Base-by-base conservation (phyloP, 768 basidiomycete genomes). In the Termitomyces sp. region DNA sequence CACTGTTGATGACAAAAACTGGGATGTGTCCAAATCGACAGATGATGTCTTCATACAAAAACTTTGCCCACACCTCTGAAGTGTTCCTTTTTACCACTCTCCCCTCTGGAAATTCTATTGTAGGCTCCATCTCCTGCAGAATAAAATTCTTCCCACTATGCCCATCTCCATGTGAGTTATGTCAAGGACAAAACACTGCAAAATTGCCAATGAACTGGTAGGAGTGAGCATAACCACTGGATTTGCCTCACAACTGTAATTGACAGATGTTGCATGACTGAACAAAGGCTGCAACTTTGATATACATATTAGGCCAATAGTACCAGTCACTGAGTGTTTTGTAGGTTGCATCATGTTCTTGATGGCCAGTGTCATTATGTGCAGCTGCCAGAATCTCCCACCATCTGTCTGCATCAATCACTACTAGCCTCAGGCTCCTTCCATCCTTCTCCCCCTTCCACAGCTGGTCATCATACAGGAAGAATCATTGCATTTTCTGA, bases 281-380 rank as follows among this genome's bases (percentile, higher is more conserved):
- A 0, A 75, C 62, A 38, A 69, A 73, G 48, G 64, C 72, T 1
- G 61, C 43, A 6, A 73, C 48, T 10, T 71, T 59, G 14, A 65
- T 57, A 38, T 66, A 63, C 68, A 74, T 68, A 51, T 70, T 66
- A 0, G 71, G 75, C 76, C 75, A 76, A 60, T 71, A 74, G 34
- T 65, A 71, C 0, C 65, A 57, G 5, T 73, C 65, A 0, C 35
- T 16, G 1, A 73, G 57, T 23, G 55, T 42, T 5, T 44, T 37
- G 53, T 65, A 70, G 0, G 66, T 67, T 0, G 69, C 56, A 23
- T 74, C 67, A 0, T 66, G 54, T 23, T 71, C 72, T 37, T 65
- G 54, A 54, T 75, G 71, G 9, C 72, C 72, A 0, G 57, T 44
- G 4, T 61, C 47, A 32, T 71, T 65, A 38, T 76, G 73, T 0